phyloP scores from a whole-genome alignment of 805 yeast genomes.

The Schizosaccharomyces cryophilus region DNA sequence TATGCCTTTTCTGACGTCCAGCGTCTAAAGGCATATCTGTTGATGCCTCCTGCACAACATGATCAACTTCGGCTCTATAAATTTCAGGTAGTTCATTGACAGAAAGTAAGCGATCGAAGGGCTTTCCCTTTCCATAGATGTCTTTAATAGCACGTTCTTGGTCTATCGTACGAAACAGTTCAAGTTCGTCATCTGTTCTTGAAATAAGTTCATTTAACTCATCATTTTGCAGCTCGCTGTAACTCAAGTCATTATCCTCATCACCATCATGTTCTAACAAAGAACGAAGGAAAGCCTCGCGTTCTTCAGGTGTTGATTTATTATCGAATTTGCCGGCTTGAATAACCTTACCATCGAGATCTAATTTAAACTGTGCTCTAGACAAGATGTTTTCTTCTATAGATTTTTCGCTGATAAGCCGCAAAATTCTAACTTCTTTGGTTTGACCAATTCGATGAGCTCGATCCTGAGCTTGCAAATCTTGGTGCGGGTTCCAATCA shows the following conservation, averaged over 20 bases:
- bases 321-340: slow-evolving; percentile 98
- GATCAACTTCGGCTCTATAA: slow-evolving; percentile 16
- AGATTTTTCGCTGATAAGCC: slow-evolving; percentile 77
- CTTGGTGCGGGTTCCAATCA: slow-evolving; percentile 98
- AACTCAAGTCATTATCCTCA: slow-evolving; percentile 26
- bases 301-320: slow-evolving; percentile 89
- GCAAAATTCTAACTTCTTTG: slow-evolving; percentile 76
- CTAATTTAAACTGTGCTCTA: slow-evolving; percentile 78
- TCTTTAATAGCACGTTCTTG: slow-evolving; percentile 22
- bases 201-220: slow-evolving; percentile 73
- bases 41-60: not conserved
- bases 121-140: slow-evolving; percentile 16
- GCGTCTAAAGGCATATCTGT: not conserved
- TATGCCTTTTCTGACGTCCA: not conserved
- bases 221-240: slow-evolving; percentile 53
- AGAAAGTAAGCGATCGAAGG: slow-evolving; percentile 29
- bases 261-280: slow-evolving; percentile 65
- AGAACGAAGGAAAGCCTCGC: slow-evolving; percentile 72
- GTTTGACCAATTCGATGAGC: slow-evolving; percentile 97
- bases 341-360: slow-evolving; percentile 90
- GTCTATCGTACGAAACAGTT: slow-evolving; percentile 41
- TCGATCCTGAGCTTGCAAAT: slow-evolving; percentile 94
- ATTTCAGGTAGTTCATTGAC: slow-evolving; percentile 59
- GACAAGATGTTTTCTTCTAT: slow-evolving; percentile 86
- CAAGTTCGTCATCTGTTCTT: slow-evolving; percentile 47